Percentiles rank a stretch among this genome's conserved stretches.
Evolutionary conservation across 768 basidiomycete species (phyloP).

Genomic region (Phanerochaete carnosa): DNA sequence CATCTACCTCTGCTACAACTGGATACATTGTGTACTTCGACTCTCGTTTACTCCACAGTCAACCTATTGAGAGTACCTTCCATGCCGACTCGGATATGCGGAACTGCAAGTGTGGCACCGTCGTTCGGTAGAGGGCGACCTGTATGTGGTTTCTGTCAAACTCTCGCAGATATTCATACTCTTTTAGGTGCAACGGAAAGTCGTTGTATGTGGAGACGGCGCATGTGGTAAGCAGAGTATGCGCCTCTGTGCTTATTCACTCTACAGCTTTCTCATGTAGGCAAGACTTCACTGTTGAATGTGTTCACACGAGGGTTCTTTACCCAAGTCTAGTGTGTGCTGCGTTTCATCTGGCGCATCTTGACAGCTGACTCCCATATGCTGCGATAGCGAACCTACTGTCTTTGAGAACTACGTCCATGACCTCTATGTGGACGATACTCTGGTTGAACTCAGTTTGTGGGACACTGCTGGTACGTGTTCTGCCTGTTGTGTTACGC

Average conservation of each 20-base stretch:
- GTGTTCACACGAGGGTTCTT: constrained; percentile 92
- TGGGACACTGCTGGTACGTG: constrained; percentile 95
- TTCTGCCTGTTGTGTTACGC: neutral
- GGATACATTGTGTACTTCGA: no score
- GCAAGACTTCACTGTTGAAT: constrained; percentile 83
- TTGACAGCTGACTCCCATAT: neutral
- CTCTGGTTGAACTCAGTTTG: constrained; percentile 83
- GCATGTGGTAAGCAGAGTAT: constrained; percentile 70
- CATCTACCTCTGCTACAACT: no score
- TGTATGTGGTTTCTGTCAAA: constrained; percentile 29
- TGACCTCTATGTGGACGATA: constrained; percentile 83
- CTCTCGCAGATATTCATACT: neutral
- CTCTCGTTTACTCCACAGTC: neutral
- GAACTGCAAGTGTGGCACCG: constrained; percentile 42
- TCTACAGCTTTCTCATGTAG: constrained; percentile 30
- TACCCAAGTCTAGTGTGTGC: constrained; percentile 84
- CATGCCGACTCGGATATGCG: constrained; percentile 63
- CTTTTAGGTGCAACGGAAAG: constrained; percentile 34
- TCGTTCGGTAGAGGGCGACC: constrained; percentile 57
- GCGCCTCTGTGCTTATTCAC: neutral
- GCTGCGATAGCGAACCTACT: constrained; percentile 67
- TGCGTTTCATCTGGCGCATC: neutral
- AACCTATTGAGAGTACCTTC: neutral
- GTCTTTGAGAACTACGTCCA: constrained; percentile 99
- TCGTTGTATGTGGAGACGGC: constrained; percentile 95